phyloP scores from a whole-genome alignment of 805 yeast species.

The Isabelozyma rhagii region DNA sequence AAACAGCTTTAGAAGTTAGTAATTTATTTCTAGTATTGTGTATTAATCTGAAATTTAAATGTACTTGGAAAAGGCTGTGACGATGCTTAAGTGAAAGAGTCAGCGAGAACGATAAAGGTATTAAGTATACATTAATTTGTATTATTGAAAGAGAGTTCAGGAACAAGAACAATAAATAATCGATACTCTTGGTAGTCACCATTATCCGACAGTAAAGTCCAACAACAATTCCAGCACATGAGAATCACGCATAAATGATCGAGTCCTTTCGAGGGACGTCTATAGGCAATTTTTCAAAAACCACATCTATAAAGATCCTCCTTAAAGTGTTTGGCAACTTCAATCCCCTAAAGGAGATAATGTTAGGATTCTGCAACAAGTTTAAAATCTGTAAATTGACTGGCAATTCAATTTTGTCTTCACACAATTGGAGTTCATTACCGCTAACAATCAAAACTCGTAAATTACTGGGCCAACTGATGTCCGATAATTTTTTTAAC shows the following conservation, averaged over 20 bases:
- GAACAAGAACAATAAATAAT: neutral
- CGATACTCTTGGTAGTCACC: no score
- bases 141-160: no score
- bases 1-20: constrained; percentile 4
- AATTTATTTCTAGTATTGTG: neutral
- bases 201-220: neutral
- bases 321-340: constrained; percentile 7
- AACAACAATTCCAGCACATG: neutral
- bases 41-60: neutral
- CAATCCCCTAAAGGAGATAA: constrained; percentile 7
- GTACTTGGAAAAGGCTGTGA: no score
- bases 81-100: no score
- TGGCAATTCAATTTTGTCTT: constrained; percentile 10
- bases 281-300: constrained; percentile 1
- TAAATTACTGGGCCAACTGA: constrained; percentile 8
- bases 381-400: constrained; percentile 8
- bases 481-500: constrained; percentile 5
- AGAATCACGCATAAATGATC: neutral
- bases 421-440: constrained; percentile 12
- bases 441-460: constrained; percentile 12
- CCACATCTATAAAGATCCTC: constrained; percentile 10
- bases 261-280: constrained; percentile 1
- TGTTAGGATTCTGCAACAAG: constrained; percentile 11
- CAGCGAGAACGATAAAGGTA: no score
- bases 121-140: no score